Evolutionary conservation across 257 asterid genomes (phyloP), one percentile per base, ranked within the genome.

Genomic region (Fraxinus excelsior): DNA sequence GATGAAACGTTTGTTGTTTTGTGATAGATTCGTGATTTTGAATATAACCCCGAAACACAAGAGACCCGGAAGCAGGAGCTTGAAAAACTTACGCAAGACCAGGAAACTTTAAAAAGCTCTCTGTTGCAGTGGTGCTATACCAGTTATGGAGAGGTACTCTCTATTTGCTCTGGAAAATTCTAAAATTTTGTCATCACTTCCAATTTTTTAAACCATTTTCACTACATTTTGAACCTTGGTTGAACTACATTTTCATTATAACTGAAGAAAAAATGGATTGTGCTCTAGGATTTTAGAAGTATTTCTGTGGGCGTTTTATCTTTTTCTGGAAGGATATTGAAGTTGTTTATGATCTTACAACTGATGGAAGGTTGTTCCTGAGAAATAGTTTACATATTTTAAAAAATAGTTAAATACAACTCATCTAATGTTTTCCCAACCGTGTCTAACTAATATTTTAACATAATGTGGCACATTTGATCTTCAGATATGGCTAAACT

Each of bases 21-120:
- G 76, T 80, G 80, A 40, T 84, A 94, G 96, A 76, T 92, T 77
- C 97, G 93, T 69, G 97, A 92, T 82, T 88, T 91, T 77, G 96
- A 94, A 81, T 76, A 84, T 76, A 84, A 87, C 83, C 85, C 88
- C 4, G 92, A 88, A 66, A 87, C 91, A 76, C 96, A 94, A 83
- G 97, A 89, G 82, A 81, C 89, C 34, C 80, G 88, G 81, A 94
- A 88, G 72, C 86, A 87, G 58, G 91, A 87, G 75, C 75, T 83
- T 82, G 91, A 85, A 67, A 87, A 85, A 53, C 83, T 87, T 58
- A 67, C 76, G 65, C 91, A 85, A 80, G 91, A 87, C 74, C 91
- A 81, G 75, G 91, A 85, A 76, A 64, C 89, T 70, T 75, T 85
- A 62, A 85, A 82, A 81, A 85, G 87, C 82, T 83, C 86, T 81